phyloP scores from a whole-genome alignment of 1,284 basidiomycete genomes.

The Neolentinus lepideus region DNA sequence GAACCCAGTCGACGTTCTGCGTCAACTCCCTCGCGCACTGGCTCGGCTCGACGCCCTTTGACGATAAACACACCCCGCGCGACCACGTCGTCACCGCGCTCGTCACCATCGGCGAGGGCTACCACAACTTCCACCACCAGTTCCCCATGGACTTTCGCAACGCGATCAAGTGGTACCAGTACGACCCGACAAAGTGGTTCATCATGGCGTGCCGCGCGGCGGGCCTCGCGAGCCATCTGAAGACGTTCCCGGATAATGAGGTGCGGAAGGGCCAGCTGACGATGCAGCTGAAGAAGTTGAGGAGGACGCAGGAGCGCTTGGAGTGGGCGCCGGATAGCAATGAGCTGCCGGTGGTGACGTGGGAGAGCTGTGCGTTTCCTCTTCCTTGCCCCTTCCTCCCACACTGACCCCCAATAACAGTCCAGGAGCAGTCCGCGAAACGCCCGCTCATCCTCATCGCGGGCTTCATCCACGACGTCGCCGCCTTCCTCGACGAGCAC shows the following conservation, averaged over 20 bases:
- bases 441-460: conserved; percentile 78
- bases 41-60: conserved; percentile 88
- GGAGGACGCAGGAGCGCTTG: conserved; percentile 63
- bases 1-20: conserved; percentile 79
- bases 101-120: conserved; percentile 87
- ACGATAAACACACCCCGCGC: conserved; percentile 92
- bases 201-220: conserved; percentile 61
- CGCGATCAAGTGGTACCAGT: conserved; percentile 90
- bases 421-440: conserved; percentile 69
- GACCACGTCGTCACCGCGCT: conserved; percentile 87
- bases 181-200: conserved; percentile 90
- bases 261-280: conserved; percentile 88
- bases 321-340: conserved; percentile 75
- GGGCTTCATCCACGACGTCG: conserved; percentile 89
- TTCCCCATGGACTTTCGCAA: conserved; percentile 95
- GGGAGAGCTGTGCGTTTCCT: conserved; percentile 72
- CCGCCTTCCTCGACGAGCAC: conserved; percentile 84
- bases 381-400: neutral
- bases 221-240: conserved; percentile 82
- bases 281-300: conserved; percentile 85
- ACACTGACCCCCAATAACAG: conserved; percentile 24
- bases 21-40: conserved; percentile 95
- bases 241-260: conserved; percentile 91
- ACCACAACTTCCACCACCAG: conserved; percentile 96
- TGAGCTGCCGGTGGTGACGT: conserved; percentile 76